These are phyloP conservation scores for Uronychia binucleata DNA, from an alignment of 73 alveolate genomes.

Conservation along the genomic window DNA sequence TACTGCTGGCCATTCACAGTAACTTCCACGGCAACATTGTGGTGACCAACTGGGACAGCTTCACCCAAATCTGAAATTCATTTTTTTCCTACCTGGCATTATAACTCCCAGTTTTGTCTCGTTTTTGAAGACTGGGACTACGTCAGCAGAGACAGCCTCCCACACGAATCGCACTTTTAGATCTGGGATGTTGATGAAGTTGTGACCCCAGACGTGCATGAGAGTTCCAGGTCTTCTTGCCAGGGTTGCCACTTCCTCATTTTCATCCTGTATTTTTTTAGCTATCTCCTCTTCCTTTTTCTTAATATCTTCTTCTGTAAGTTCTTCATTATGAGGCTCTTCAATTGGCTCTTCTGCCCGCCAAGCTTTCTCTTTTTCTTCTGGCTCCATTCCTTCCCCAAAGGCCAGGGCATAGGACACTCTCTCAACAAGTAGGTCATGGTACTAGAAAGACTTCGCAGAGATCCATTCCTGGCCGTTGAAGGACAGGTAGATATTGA, in stretches of 20 bases:
- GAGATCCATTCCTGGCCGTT: slow-evolving; percentile 95
- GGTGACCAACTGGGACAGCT: slow-evolving; percentile 63
- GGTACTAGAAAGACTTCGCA: slow-evolving; percentile 88
- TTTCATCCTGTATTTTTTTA: slow-evolving; percentile 63
- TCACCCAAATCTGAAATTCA: slow-evolving; percentile 49
- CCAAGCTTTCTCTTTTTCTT: slow-evolving; percentile 82
- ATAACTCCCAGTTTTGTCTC: slow-evolving; percentile 48
- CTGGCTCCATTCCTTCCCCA: slow-evolving; percentile 76
- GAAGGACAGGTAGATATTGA: slow-evolving; percentile 87
- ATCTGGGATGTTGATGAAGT: slow-evolving; percentile 31
- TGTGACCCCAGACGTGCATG: slow-evolving; percentile 52
- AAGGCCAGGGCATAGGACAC: slow-evolving; percentile 73
- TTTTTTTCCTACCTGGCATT: slow-evolving; percentile 40
- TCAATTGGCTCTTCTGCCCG: slow-evolving; percentile 82
- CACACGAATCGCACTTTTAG: slow-evolving; percentile 26
- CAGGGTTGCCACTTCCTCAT: slow-evolving; percentile 59
- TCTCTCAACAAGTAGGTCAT: slow-evolving; percentile 81
- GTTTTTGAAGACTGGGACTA: slow-evolving; percentile 46
- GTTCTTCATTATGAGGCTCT: slow-evolving; percentile 57
- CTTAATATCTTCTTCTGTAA: slow-evolving; percentile 65
- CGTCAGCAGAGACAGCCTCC: slow-evolving; percentile 3
- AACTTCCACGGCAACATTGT: slow-evolving; percentile 43
- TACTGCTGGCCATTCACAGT: slow-evolving; percentile 57
- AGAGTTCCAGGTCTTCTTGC: slow-evolving; percentile 60
- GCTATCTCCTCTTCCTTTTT: slow-evolving; percentile 73